Evolutionary conservation across 2,329 filamentous ascomycete species (phyloP).

Genomic region (Botryotinia calthae): DNA sequence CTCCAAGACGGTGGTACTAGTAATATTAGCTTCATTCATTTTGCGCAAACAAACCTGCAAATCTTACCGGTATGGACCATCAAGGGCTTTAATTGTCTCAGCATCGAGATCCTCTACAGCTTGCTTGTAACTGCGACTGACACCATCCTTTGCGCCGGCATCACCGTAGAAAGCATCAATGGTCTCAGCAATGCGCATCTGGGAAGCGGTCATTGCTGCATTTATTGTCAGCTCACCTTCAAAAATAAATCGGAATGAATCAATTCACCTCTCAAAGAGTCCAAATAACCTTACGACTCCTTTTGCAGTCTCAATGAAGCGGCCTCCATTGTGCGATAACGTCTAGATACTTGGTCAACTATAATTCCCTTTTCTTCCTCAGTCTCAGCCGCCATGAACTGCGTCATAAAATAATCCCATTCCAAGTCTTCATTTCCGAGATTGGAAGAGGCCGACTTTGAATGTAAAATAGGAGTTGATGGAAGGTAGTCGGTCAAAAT

Average conservation of each 20-base stretch:
- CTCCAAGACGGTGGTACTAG: conserved; percentile 84
- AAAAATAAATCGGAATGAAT: neutral
- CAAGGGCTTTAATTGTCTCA: conserved; percentile 96
- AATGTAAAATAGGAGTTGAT: neutral
- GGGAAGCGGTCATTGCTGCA: conserved; percentile 93
- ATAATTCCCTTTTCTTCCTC: neutral
- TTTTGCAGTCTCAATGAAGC: conserved; percentile 91
- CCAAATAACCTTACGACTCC: conserved; percentile 96
- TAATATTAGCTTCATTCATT: conserved; percentile 26
- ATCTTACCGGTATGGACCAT: conserved; percentile 81
- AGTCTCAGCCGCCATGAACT: neutral
- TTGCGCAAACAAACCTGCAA: neutral
- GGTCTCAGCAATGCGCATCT: conserved; percentile 98
- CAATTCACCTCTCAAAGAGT: conserved; percentile 77
- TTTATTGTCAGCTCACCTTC: conserved; percentile 22
- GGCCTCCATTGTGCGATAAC: conserved; percentile 96
- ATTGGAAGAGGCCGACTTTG: neutral
- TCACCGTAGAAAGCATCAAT: conserved; percentile 99
- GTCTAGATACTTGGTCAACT: conserved; percentile 50
- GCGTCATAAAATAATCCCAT: neutral
- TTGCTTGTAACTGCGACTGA: conserved; percentile 96
- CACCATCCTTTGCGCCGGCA: conserved; percentile 88
- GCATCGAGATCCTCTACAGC: conserved; percentile 96
- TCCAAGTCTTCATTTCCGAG: neutral
- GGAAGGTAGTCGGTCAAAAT: conserved; percentile 4